A percentile compares a stretch with the other conserved stretches of the same genome.
These are phyloP conservation scores for Rhodomyrtus psidioides DNA, from an alignment of 441 rosid genomes.

Conservation along the genomic window DNA sequence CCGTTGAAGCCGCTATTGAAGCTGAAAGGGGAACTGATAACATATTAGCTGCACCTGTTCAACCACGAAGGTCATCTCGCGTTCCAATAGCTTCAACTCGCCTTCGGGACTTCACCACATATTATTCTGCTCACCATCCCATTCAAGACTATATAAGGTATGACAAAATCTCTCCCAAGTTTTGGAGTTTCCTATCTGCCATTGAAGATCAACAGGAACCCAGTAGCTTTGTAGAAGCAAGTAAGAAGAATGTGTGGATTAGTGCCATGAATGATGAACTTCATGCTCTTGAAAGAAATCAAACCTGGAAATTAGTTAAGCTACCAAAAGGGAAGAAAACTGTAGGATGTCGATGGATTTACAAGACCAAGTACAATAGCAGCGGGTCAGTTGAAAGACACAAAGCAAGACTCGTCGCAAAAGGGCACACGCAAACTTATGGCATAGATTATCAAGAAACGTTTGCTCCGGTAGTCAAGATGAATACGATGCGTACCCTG, in stretches of 20 bases:
- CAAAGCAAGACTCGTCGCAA: neutral
- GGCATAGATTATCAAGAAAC: neutral
- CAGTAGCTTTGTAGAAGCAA: neutral
- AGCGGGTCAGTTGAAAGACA: neutral
- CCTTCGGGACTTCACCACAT: neutral
- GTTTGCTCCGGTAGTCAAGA: too few relatives aligned
- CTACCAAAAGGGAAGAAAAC: neutral
- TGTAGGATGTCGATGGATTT: neutral
- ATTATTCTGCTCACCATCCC: neutral
- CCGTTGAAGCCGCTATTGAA: too few relatives aligned
- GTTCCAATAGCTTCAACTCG: too few relatives aligned
- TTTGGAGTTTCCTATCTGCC: neutral
- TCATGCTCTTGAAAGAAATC: too few relatives aligned
- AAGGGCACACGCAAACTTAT: neutral
- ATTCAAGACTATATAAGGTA: neutral
- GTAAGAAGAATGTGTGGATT: neutral
- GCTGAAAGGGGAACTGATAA: too few relatives aligned
- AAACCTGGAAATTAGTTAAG: too few relatives aligned
- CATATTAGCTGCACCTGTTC: neutral
- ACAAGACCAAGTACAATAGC: neutral
- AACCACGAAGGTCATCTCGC: neutral
- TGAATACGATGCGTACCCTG: too few relatives aligned
- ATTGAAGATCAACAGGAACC: neutral
- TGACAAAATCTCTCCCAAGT: neutral
- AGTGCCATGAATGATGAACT: too few relatives aligned